Base-by-base conservation (phyloP, 139 green algal species). In the Trebouxia sp. region DNA sequence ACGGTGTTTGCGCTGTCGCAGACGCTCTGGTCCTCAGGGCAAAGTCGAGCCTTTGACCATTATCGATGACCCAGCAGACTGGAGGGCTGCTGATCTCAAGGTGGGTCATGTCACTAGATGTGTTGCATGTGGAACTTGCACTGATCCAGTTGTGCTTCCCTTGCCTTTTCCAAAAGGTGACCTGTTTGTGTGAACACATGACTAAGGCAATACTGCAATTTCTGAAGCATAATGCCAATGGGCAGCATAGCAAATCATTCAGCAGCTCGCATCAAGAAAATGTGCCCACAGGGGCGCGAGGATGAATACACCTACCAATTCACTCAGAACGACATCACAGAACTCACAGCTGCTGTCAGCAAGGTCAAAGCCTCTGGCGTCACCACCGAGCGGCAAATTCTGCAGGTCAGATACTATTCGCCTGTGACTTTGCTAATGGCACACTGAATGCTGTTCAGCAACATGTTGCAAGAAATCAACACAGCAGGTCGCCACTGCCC, bases 31-130 rank as follows among this genome's bases (percentile, higher is more conserved):
- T 2, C 82, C 82, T 7, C 82, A 86, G 42, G 82, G 82, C 76
- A 80, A 79, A 28, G 72, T 86, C 14, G 45, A 80, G 82, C 82
- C 82, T 30, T 67, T 86, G 35, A 86, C 82, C 15, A 76, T 86
- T 41, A 79, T 86, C 2, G 82, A 86, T 39, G 76, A 86, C 69
- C 82, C 82, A 0, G 51, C 76, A 30, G 65, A 53, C 17, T 81
- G 75, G 75, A 38, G 20, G 24, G 76, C 65, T 50, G 28, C 38
- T n/a, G 82, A 82, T 20, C 66, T 24, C n/a, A 26, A 45, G n/a
- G 14, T 51, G 20, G 9, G 30, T 24, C 4, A 17, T 26, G 1
- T 53, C 20, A 1, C 20, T 6, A 2, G 3, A 53, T 17, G 15
- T 3, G 14, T 17, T 53, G 15, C 47, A 26, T 14, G 47, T 53